These are phyloP conservation scores for Fusarium miscanthi DNA, from an alignment of 2,329 filamentous ascomycete species.

Conservation along the genomic window DNA sequence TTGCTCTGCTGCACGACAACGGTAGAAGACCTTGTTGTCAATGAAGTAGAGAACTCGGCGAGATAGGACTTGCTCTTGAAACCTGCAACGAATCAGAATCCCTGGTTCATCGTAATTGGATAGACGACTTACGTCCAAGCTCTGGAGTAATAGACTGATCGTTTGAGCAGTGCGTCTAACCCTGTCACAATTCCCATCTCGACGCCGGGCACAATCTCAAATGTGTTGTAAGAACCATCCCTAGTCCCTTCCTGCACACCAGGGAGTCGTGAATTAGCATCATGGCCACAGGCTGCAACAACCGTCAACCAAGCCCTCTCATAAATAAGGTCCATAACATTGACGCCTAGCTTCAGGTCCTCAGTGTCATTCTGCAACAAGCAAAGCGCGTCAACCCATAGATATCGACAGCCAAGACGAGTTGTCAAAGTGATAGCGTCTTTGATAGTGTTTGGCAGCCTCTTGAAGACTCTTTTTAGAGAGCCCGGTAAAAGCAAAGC, in stretches of 20 bases:
- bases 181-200: background rate
- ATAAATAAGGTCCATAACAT: background rate
- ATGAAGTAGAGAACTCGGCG: background rate
- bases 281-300: background rate
- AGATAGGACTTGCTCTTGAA: background rate
- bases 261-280: background rate
- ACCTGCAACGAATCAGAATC: fast-evolving
- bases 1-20: background rate
- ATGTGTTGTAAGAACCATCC: fast-evolving
- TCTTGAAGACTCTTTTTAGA: fast-evolving
- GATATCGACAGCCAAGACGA: background rate
- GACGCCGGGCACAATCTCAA: fast-evolving
- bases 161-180: fast-evolving
- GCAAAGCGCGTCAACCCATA: background rate
- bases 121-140: background rate
- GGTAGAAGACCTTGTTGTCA: background rate
- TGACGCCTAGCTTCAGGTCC: background rate
- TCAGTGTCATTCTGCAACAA: fast-evolving
- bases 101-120: fast-evolving
- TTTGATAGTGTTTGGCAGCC: fast-evolving
- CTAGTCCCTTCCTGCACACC: background rate
- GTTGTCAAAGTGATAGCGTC: fast-evolving
- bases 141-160: background rate
- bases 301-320: background rate
- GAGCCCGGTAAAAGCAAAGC: fast-evolving